Conservation (phyloP, 176 grass and related monocot genomes). For the Pharus latifolius region DNA sequence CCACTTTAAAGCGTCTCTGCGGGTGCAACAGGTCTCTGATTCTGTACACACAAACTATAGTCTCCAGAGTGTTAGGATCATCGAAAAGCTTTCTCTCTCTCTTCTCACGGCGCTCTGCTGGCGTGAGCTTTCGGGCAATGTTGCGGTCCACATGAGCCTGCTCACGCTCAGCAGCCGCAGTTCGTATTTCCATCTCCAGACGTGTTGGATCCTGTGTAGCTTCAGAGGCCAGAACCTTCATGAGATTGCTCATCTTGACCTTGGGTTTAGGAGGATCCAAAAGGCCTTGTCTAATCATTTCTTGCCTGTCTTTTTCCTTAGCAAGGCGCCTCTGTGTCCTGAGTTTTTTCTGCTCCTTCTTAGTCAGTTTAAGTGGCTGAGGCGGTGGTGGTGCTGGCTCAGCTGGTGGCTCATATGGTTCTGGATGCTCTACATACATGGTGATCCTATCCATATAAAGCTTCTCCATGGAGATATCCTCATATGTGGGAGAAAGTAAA, state of each 20-base stretch:
- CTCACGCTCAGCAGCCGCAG: constrained; percentile 88
- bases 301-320: constrained; percentile 96
- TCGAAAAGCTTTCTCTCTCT: constrained; percentile 89
- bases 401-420: constrained; percentile 78
- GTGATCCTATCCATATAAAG: constrained; percentile 86
- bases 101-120: constrained; percentile 76
- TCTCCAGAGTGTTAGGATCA: constrained; percentile 60
- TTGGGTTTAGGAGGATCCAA: constrained; percentile 94
- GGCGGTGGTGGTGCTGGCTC: constrained; percentile 77
- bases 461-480: constrained; percentile 48
- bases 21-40: constrained; percentile 80
- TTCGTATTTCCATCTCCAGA: constrained; percentile 85
- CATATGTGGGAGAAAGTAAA: constrained; percentile 41
- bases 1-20: constrained; percentile 84
- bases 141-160: constrained; percentile 92
- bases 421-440: constrained; percentile 85
- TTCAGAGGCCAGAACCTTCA: constrained; percentile 92
- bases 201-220: constrained; percentile 91
- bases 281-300: constrained; percentile 98
- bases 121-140: constrained; percentile 85
- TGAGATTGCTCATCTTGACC: constrained; percentile 99
- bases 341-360: constrained; percentile 97
- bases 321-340: constrained; percentile 93
- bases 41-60: constrained; percentile 77
- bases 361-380: constrained; percentile 89